phyloP scores from a whole-genome alignment of 345 rosid genomes.

The Aquilaria sinensis region DNA sequence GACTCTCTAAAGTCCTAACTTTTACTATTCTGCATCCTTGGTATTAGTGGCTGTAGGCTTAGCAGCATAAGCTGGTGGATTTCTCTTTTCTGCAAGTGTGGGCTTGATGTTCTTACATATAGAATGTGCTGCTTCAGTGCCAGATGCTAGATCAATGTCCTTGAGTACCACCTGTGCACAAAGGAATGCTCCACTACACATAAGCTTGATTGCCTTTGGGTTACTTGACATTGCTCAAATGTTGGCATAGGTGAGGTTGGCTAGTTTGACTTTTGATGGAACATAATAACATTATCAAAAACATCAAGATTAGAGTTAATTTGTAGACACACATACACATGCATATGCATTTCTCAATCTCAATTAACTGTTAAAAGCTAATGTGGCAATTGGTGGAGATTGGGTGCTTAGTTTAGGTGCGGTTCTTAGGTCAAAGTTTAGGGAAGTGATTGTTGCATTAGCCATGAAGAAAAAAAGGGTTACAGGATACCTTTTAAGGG shows the following conservation, averaged over 20 bases:
- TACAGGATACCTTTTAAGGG: too few species aligned
- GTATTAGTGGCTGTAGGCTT: not conserved
- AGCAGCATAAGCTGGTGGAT: slow-evolving; percentile 26
- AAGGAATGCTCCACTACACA: slow-evolving; percentile 37
- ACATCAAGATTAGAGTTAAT: too few species aligned
- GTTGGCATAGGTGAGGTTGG: slow-evolving; percentile 36
- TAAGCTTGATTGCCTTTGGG: slow-evolving; percentile 29
- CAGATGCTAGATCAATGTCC: slow-evolving; percentile 29
- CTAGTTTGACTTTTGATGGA: slow-evolving; percentile 36
- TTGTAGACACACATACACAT: too few species aligned
- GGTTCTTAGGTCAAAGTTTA: too few species aligned
- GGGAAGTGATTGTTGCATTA: too few species aligned
- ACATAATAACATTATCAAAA: not conserved
- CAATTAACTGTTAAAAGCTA: too few species aligned
- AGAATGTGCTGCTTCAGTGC: slow-evolving; percentile 22
- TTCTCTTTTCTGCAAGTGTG: slow-evolving; percentile 14
- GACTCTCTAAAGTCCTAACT: too few species aligned
- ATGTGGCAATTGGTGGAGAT: too few species aligned
- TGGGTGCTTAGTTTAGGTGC: too few species aligned
- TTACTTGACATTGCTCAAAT: slow-evolving; percentile 39
- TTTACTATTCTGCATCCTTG: too few species aligned
- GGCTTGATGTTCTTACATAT: slow-evolving; percentile 37
- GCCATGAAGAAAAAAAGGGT: too few species aligned
- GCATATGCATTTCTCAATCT: too few species aligned
- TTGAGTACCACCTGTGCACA: slow-evolving; percentile 29